Evolutionary conservation across 345 rosid species (phyloP).

Genomic region (Eucalyptus guilfoylei): DNA sequence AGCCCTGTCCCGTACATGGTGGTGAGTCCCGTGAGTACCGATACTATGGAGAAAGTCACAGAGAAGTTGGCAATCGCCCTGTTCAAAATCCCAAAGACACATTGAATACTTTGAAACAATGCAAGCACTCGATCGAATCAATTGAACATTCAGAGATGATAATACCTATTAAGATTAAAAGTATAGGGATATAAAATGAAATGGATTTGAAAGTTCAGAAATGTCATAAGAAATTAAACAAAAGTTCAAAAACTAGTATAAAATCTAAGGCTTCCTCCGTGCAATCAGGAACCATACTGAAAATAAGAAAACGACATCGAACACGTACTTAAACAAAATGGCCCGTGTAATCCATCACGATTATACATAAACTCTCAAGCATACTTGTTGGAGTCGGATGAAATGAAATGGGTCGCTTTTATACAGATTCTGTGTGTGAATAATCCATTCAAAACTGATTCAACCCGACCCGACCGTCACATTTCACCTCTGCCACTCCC

Average conservation of each 20-base stretch:
- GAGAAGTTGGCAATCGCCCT: conserved; percentile 40
- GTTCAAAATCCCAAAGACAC: neutral
- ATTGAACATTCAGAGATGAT: neutral
- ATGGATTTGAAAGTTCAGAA: neutral
- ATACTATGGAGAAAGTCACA: conserved; percentile 33
- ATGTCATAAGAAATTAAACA: fast-evolving
- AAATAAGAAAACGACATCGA: neutral
- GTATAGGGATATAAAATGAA: neutral
- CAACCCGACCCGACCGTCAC: neutral
- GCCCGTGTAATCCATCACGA: fast-evolving
- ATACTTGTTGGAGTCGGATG: neutral
- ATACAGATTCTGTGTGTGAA: neutral
- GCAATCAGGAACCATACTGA: neutral
- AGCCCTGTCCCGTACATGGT: conserved; percentile 33
- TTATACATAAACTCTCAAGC: neutral
- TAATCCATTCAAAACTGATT: neutral
- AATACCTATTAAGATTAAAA: too few relatives aligned
- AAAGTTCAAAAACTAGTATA: neutral
- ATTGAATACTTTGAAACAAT: neutral
- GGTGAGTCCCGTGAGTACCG: conserved; percentile 34
- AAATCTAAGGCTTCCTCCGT: neutral
- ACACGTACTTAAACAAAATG: neutral
- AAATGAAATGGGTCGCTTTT: neutral
- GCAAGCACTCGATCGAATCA: neutral
- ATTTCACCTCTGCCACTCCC: neutral